A percentile compares a stretch with the other conserved stretches of the same genome.
These are phyloP conservation scores for Euphorbia schlechtendalii DNA, from an alignment of 441 rosid species.

Conservation along the genomic window DNA sequence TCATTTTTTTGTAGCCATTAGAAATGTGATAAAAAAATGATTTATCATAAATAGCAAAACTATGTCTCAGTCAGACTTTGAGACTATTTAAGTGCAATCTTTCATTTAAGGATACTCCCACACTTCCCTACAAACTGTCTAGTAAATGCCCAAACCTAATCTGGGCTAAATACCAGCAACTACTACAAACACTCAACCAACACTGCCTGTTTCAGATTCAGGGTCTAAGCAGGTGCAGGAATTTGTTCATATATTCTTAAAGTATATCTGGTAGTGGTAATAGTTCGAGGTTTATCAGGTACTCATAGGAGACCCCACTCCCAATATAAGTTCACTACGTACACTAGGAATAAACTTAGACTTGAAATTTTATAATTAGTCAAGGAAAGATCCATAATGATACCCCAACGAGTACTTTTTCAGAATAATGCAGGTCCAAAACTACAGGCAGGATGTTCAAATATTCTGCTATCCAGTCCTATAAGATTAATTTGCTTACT, in stretches of 20 bases:
- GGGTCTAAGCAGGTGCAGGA: background rate
- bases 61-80: background rate
- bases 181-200: background rate
- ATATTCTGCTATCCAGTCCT: background rate
- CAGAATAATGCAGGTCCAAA: slow-evolving; percentile 1
- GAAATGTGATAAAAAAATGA: background rate
- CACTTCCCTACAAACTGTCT: background rate
- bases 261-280: background rate
- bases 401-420: background rate
- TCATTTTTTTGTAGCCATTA: background rate
- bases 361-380: background rate
- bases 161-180: background rate
- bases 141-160: background rate
- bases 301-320: background rate
- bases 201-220: background rate
- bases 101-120: background rate
- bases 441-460: background rate
- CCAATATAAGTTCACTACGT: background rate
- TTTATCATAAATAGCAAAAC: background rate
- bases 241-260: no score
- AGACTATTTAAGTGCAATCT: background rate
- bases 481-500: background rate
- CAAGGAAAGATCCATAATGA: background rate
- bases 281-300: background rate
- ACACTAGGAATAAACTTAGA: background rate